Evolutionary conservation across 2,329 filamentous ascomycete species (phyloP).

Genomic region (Bipolaris bicolor): DNA sequence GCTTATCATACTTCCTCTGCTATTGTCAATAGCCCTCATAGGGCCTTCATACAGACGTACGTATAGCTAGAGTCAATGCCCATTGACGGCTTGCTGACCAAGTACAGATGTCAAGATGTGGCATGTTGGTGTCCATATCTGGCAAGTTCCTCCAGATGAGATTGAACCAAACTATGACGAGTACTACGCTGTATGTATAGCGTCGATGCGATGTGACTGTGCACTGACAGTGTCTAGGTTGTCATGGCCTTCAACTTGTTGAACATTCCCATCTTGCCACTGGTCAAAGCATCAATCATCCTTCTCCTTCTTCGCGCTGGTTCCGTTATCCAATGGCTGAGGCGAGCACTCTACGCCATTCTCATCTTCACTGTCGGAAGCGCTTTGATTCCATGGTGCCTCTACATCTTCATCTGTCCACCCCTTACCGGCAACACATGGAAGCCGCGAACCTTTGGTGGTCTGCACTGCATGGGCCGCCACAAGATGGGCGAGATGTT

Average conservation of each 20-base stretch:
- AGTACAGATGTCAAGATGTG: constrained; percentile 46
- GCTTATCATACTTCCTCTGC: constrained; percentile 44
- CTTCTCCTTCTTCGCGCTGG: constrained; percentile 49
- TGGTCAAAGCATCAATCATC: constrained; percentile 52
- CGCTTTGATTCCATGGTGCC: constrained; percentile 45
- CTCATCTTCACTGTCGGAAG: constrained; percentile 46
- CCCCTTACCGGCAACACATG: constrained; percentile 49
- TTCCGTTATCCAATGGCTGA: constrained; percentile 48
- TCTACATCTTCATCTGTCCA: constrained; percentile 51
- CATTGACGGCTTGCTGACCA: constrained; percentile 6
- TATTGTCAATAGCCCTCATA: constrained; percentile 47
- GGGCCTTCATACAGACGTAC: constrained; percentile 46
- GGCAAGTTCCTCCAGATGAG: constrained; percentile 42
- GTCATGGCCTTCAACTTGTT: constrained; percentile 48
- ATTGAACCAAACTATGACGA: constrained; percentile 48
- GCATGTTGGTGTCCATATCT: constrained; percentile 48
- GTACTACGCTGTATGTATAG: constrained; percentile 39
- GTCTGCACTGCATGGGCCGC: constrained; percentile 47
- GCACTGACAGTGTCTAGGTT: constrained; percentile 27
- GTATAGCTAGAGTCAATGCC: constrained; percentile 17
- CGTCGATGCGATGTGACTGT: neutral
- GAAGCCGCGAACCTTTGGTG: constrained; percentile 47
- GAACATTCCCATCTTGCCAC: constrained; percentile 49
- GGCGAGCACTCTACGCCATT: constrained; percentile 47
- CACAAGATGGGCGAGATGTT: constrained; percentile 47